These are phyloP conservation scores for Xylogone sp. DNA, from an alignment of 2,329 filamentous ascomycete genomes.

Conservation along the genomic window DNA sequence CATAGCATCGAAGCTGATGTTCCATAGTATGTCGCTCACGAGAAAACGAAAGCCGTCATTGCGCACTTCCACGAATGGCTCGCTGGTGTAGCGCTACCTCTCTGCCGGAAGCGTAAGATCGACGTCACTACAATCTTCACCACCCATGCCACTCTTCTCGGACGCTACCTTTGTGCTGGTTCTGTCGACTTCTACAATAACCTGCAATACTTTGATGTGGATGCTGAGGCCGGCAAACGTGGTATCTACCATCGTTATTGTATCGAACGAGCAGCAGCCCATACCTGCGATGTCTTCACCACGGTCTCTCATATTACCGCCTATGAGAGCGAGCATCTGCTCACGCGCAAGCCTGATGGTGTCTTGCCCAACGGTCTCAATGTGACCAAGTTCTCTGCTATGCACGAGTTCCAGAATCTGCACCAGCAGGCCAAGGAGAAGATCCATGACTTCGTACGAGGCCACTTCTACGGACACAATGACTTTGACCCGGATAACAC, in stretches of 20 bases:
- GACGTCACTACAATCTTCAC: conserved; percentile 98
- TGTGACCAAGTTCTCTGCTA: conserved; percentile 96
- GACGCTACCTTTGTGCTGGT: conserved; percentile 92
- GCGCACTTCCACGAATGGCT: conserved; percentile 99
- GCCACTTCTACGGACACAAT: conserved; percentile 97
- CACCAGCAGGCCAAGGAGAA: conserved; percentile 96
- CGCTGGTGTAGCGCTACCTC: conserved; percentile 84
- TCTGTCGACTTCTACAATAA: conserved; percentile 99
- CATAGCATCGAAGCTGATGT: conserved; percentile 15
- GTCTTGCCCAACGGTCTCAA: conserved; percentile 96
- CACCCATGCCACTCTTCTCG: conserved; percentile 91
- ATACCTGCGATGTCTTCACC: conserved; percentile 94
- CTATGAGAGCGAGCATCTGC: conserved; percentile 93
- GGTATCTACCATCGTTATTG: conserved; percentile 99
- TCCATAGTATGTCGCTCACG: conserved; percentile 81
- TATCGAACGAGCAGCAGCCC: conserved; percentile 90
- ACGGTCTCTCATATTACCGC: conserved; percentile 98
- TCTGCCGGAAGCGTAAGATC: conserved; percentile 90
- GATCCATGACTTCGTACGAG: conserved; percentile 96
- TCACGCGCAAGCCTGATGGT: conserved; percentile 96
- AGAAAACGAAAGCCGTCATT: conserved; percentile 87
- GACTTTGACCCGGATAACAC: conserved; percentile 97
- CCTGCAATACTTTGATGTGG: conserved; percentile 92
- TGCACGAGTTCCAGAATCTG: conserved; percentile 98
- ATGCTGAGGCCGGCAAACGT: conserved; percentile 93